A percentile compares a stretch with the other conserved stretches of the same genome.
Evolutionary conservation across 257 asterid genomes (phyloP).

Genomic region (Nyctanthes arbortristis): DNA sequence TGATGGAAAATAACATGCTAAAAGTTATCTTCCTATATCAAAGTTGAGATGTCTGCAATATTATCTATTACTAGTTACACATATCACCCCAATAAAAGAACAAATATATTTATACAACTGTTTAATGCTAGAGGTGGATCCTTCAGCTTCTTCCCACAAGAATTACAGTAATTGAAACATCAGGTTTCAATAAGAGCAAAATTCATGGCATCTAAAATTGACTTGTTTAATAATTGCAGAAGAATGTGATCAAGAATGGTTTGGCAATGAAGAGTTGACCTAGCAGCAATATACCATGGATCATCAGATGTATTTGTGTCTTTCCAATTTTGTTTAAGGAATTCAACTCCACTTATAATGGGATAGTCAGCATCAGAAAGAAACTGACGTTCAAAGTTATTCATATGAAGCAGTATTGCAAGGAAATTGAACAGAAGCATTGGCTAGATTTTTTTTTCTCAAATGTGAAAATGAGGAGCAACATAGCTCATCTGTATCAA

Average conservation of each 20-base stretch:
- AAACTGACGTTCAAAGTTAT: background rate
- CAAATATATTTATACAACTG: too few relatives aligned
- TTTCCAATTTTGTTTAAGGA: too few relatives aligned
- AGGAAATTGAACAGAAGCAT: background rate
- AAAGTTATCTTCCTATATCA: background rate
- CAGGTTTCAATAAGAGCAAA: background rate
- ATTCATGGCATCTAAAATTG: background rate
- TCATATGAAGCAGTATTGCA: background rate
- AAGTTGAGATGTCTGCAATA: background rate
- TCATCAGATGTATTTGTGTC: too few relatives aligned
- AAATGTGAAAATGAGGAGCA: background rate
- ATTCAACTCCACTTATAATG: too few relatives aligned
- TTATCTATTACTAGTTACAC: background rate
- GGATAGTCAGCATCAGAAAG: too few relatives aligned
- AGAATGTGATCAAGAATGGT: too few relatives aligned
- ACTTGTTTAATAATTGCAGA: background rate
- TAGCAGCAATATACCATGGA: too few relatives aligned
- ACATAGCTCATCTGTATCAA: background rate
- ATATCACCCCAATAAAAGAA: background rate
- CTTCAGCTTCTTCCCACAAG: background rate
- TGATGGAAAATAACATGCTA: background rate
- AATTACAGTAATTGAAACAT: background rate
- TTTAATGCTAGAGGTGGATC: background rate
- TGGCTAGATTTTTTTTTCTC: background rate
- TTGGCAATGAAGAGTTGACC: background rate